phyloP scores from a whole-genome alignment of 352 stramenopile species.

The Phytophthora lateralis region DNA sequence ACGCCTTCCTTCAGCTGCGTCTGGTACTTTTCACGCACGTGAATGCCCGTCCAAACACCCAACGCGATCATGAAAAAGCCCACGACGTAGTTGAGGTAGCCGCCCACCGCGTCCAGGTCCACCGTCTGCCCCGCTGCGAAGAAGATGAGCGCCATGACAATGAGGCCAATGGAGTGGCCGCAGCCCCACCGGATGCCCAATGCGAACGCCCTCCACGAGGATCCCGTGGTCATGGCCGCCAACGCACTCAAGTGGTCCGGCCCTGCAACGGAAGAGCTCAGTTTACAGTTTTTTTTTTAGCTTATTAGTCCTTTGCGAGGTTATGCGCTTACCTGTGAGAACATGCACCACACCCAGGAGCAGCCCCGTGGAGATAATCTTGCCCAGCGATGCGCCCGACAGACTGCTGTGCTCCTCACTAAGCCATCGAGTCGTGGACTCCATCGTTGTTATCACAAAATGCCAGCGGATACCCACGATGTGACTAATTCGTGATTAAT shows the following conservation, averaged over 20 bases:
- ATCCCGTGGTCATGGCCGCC: conserved; percentile 83
- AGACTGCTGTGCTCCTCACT: conserved; percentile 36
- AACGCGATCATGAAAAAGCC: conserved; percentile 83
- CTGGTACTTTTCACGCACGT: conserved; percentile 61
- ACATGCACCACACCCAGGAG: conserved; percentile 56
- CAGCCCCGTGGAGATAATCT: conserved; percentile 53
- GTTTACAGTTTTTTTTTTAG: background rate
- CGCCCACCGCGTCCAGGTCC: conserved; percentile 58
- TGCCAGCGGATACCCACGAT: background rate
- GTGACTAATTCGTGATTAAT: background rate
- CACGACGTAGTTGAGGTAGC: conserved; percentile 75
- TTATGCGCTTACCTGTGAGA: conserved; percentile 36
- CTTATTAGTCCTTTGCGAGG: too few relatives aligned
- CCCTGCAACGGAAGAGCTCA: conserved; percentile 19
- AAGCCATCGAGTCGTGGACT: conserved; percentile 24
- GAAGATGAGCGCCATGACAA: conserved; percentile 87
- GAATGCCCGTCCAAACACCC: conserved; percentile 57
- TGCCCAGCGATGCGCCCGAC: conserved; percentile 40
- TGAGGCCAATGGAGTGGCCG: conserved; percentile 88
- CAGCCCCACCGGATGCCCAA: conserved; percentile 92
- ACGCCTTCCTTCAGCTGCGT: conserved; percentile 45
- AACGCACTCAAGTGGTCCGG: conserved; percentile 92
- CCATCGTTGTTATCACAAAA: conserved; percentile 9
- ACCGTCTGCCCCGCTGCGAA: conserved; percentile 64
- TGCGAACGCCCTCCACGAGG: conserved; percentile 79